A percentile compares a stretch with the other conserved stretches of the same genome.
These are phyloP conservation scores for Casuarina equisetifolia DNA, from an alignment of 306 rosid species.

Conservation along the genomic window DNA sequence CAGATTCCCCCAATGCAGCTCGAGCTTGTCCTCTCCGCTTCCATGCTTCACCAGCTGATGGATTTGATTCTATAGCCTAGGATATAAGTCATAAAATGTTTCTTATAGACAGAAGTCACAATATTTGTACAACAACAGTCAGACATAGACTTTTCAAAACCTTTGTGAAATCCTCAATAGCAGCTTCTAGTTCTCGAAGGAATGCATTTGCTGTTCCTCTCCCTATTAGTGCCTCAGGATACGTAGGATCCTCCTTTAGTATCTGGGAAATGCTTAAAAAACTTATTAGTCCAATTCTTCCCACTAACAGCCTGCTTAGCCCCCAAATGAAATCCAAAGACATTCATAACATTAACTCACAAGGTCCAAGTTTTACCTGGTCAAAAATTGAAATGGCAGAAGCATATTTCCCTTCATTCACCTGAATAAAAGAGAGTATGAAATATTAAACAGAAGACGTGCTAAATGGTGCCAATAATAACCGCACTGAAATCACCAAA, in stretches of 20 bases:
- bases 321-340: slow-evolving; percentile 10
- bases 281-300: background rate
- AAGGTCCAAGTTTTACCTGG: slow-evolving; percentile 53
- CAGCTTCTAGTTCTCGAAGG: slow-evolving; percentile 81
- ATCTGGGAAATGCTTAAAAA: slow-evolving; percentile 46
- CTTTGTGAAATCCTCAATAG: slow-evolving; percentile 93
- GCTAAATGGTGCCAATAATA: slow-evolving; percentile 16
- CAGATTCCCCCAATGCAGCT: slow-evolving; percentile 92
- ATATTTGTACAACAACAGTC: slow-evolving; percentile 16
- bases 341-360: slow-evolving; percentile 21
- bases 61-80: slow-evolving; percentile 89
- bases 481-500: slow-evolving; percentile 4
- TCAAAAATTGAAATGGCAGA: slow-evolving; percentile 86
- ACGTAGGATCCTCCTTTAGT: slow-evolving; percentile 82
- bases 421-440: slow-evolving; percentile 50
- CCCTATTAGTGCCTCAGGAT: slow-evolving; percentile 97
- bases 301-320: slow-evolving; percentile 15
- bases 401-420: slow-evolving; percentile 91
- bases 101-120: slow-evolving; percentile 17
- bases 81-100: slow-evolving; percentile 26
- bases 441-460: slow-evolving; percentile 14
- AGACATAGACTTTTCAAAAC: slow-evolving; percentile 40
- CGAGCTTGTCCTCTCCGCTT: slow-evolving; percentile 99
- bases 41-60: slow-evolving; percentile 95
- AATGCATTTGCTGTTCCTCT: slow-evolving; percentile 97